These are phyloP conservation scores for Hyphopichia fennica DNA, from an alignment of 1,139 yeast species.

Conservation along the genomic window DNA sequence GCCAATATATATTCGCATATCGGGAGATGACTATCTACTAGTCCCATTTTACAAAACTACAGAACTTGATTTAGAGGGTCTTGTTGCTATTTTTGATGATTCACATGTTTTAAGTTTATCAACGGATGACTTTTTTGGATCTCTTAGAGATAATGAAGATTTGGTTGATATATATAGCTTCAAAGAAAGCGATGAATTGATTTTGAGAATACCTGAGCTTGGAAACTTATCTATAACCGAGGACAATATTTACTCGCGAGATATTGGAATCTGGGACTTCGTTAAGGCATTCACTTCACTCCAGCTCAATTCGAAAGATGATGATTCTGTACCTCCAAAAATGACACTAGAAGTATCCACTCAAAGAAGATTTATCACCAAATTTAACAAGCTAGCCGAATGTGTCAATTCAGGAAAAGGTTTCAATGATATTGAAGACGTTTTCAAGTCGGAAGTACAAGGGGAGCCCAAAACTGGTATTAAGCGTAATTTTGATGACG, in stretches of 20 bases:
- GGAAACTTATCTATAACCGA: slow-evolving; percentile 34
- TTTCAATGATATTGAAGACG: slow-evolving; percentile 13
- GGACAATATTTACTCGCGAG: slow-evolving; percentile 36
- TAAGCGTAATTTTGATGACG: slow-evolving; percentile 2
- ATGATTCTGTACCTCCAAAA: slow-evolving; percentile 15
- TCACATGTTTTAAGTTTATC: slow-evolving; percentile 14
- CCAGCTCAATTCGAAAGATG: slow-evolving; percentile 17
- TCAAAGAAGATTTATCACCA: slow-evolving; percentile 34
- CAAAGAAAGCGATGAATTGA: slow-evolving; percentile 29
- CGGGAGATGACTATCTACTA: slow-evolving; percentile 25
- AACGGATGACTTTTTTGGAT: slow-evolving; percentile 26
- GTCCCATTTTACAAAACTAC: slow-evolving; percentile 17
- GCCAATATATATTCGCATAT: slow-evolving; percentile 21
- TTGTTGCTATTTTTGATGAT: slow-evolving; percentile 26
- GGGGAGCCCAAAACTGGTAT: not conserved
- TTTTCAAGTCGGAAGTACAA: not conserved
- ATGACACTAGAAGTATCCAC: slow-evolving; percentile 26
- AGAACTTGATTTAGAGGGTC: slow-evolving; percentile 9
- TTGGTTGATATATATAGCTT: slow-evolving; percentile 26
- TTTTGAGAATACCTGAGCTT: slow-evolving; percentile 33
- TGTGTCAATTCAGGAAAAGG: slow-evolving; percentile 23
- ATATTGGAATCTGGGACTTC: slow-evolving; percentile 33
- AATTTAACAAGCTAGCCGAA: slow-evolving; percentile 27
- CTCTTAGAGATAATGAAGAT: slow-evolving; percentile 27
- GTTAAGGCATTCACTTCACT: slow-evolving; percentile 28